Base-by-base conservation (phyloP, 2,329 filamentous ascomycete species). In the Trichothecium roseum region DNA sequence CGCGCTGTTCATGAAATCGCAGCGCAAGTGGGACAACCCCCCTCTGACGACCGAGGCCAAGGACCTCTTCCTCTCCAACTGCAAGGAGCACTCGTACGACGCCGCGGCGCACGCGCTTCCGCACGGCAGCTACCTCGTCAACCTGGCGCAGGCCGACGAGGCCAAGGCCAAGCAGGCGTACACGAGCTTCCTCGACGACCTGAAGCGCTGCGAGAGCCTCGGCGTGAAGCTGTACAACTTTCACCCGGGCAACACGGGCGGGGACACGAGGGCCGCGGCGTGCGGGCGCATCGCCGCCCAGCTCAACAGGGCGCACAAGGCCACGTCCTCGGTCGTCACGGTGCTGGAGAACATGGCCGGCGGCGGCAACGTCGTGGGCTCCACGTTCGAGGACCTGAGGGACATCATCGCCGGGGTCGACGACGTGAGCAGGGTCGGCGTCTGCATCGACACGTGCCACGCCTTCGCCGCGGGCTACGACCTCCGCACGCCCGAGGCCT, bases 171-270 rank as follows among this genome's bases (percentile, higher is more conserved):
- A 77, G 35, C 87, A 96, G 62, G 88, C 88, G 1, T 95, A 94
- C 53, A 70, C 66, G 28, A 75, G 78, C 38, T 98, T 98, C 56
- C 52, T 94, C 13, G 88, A 98, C 48, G 91, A 98, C 55, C 68
- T 98, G 2, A 64, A 74, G 34, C 78, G 91, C 8, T 96, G 91
- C 56, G 84, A 94, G 51, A 69, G 72, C 31, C 74, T 98, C 1
- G 86, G 87, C 2, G 94, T 98, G 50, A 69, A 64, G 42, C 70
- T 95, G n/a, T 98, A 96, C 66, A 98, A 98, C 60, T 96, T 98
- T 63, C 91, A 98, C 54, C 91, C 91, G 0, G 91, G 91, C 15
- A 88, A 81, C 38, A 81, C 81, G 2, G 82, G 81, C 38, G 78
- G 80, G 32, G 72, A 72, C 24, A 67, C 72, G 4, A 74, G 81